Conservation (phyloP, 2,329 filamentous ascomycete genomes). For the Neoarthrinium moseri region DNA sequence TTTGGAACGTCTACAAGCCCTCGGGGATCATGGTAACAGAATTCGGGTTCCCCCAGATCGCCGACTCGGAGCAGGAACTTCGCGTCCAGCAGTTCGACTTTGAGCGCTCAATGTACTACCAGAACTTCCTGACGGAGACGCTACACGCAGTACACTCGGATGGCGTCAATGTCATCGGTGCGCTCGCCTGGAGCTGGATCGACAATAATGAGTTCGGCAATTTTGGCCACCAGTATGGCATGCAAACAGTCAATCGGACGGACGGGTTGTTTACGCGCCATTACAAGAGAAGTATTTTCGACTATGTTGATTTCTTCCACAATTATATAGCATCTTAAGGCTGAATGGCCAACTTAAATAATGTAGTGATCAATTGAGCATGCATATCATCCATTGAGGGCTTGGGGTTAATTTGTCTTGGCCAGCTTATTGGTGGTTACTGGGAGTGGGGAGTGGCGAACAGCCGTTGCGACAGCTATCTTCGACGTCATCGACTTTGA, state of each 20-base stretch:
- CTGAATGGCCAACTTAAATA: too few relatives aligned
- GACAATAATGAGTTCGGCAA: slow-evolving; percentile 59
- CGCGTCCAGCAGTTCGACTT: slow-evolving; percentile 53
- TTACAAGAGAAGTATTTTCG: slow-evolving; percentile 60
- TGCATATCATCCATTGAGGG: too few relatives aligned
- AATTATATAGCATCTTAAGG: slow-evolving; percentile 4
- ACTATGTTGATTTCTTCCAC: slow-evolving; percentile 47
- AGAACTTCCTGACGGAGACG: slow-evolving; percentile 51
- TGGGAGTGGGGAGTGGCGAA: too few relatives aligned
- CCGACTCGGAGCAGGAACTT: slow-evolving; percentile 39
- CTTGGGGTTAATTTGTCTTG: too few relatives aligned
- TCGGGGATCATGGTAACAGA: slow-evolving; percentile 48
- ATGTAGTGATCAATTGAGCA: too few relatives aligned
- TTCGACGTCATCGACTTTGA: too few relatives aligned
- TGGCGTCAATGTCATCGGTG: slow-evolving; percentile 51
- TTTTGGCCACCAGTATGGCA: slow-evolving; percentile 48
- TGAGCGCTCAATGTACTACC: slow-evolving; percentile 53
- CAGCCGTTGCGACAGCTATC: too few relatives aligned
- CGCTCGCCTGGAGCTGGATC: slow-evolving; percentile 50
- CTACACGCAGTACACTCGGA: slow-evolving; percentile 57
- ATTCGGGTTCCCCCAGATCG: slow-evolving; percentile 56
- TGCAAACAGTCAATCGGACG: slow-evolving; percentile 55
- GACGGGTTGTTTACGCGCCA: slow-evolving; percentile 37
- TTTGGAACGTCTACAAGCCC: slow-evolving; percentile 56
- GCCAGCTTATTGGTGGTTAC: too few relatives aligned